These are phyloP conservation scores for Mucor plumbeus DNA, from an alignment of 371 early-diverging fungal genomes.

Conservation along the genomic window DNA sequence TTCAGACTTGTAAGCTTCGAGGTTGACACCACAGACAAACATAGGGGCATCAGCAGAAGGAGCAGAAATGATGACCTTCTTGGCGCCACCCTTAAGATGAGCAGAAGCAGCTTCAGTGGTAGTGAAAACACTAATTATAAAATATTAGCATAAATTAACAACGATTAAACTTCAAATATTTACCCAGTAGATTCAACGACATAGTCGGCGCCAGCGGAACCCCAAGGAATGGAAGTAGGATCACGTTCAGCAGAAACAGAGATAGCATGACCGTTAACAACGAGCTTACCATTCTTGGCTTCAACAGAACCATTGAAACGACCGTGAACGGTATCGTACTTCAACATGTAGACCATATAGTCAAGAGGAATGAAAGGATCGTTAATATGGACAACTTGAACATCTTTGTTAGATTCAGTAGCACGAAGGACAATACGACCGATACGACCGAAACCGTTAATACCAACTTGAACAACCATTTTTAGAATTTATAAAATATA, in stretches of 20 bases:
- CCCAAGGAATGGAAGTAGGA: slow-evolving; percentile 95
- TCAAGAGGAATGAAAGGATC: slow-evolving; percentile 98
- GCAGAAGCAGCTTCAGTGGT: slow-evolving; percentile 85
- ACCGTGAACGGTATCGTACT: slow-evolving; percentile 99
- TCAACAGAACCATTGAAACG: slow-evolving; percentile 82
- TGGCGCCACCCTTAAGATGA: slow-evolving; percentile 92
- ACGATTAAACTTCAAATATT: not conserved
- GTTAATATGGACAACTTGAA: slow-evolving; percentile 96
- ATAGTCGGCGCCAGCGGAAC: slow-evolving; percentile 85
- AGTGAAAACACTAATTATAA: slow-evolving; percentile 92
- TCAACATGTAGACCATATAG: slow-evolving; percentile 97
- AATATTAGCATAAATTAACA: slow-evolving; percentile 71
- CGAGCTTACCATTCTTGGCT: slow-evolving; percentile 81
- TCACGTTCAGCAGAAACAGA: slow-evolving; percentile 71
- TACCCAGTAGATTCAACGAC: slow-evolving; percentile 48
- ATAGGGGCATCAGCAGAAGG: slow-evolving; percentile 93
- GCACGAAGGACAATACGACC: slow-evolving; percentile 98
- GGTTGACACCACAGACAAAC: slow-evolving; percentile 96
- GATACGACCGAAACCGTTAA: slow-evolving; percentile 92
- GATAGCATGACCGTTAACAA: slow-evolving; percentile 87
- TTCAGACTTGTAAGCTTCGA: slow-evolving; percentile 84
- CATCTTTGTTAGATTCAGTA: slow-evolving; percentile 70
- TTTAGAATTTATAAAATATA: slow-evolving; percentile 15
- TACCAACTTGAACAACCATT: slow-evolving; percentile 33
- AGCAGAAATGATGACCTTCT: slow-evolving; percentile 99